Evolutionary conservation across 2,329 filamentous ascomycete genomes (phyloP).

Genomic region (Penicillium psychrosexuale): DNA sequence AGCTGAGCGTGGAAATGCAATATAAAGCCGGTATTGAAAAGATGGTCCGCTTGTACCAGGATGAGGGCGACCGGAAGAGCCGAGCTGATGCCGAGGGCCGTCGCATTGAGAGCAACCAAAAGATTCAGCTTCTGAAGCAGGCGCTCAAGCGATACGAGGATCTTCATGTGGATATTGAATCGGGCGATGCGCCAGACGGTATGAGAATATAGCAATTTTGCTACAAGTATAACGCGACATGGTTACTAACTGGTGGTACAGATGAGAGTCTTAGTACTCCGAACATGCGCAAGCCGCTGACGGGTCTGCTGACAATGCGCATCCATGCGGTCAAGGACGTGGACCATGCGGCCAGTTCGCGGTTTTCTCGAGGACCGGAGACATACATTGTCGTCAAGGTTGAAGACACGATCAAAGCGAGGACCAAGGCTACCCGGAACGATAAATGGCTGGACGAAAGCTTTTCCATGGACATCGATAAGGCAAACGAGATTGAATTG

Average conservation of each 20-base stretch:
- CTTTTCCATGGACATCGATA: slow-evolving; percentile 91
- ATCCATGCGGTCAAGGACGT: slow-evolving; percentile 90
- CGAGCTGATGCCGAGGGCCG: slow-evolving; percentile 86
- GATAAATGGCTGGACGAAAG: slow-evolving; percentile 91
- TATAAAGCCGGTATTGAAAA: slow-evolving; percentile 99
- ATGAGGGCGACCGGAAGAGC: slow-evolving; percentile 96
- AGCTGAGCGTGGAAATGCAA: slow-evolving; percentile 96
- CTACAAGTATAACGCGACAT: no score
- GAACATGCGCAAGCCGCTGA: slow-evolving; percentile 92
- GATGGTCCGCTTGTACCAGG: slow-evolving; percentile 96
- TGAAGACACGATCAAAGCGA: slow-evolving; percentile 85
- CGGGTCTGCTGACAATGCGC: slow-evolving; percentile 80
- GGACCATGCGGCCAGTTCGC: slow-evolving; percentile 78
- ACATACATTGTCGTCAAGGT: slow-evolving; percentile 97
- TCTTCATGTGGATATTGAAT: slow-evolving; percentile 88
- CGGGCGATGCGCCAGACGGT: slow-evolving; percentile 76
- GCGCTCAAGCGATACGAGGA: slow-evolving; percentile 96
- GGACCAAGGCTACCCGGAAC: slow-evolving; percentile 78
- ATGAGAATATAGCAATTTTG: slow-evolving; percentile 34
- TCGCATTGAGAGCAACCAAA: slow-evolving; percentile 92
- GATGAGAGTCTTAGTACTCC: slow-evolving; percentile 96
- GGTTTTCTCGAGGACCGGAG: slow-evolving; percentile 86
- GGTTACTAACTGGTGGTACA: slow-evolving; percentile 42
- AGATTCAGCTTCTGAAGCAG: slow-evolving; percentile 93
- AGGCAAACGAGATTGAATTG: slow-evolving; percentile 96